phyloP scores from a whole-genome alignment of 2,329 filamentous ascomycete species.

The Fusarium duplospermum region DNA sequence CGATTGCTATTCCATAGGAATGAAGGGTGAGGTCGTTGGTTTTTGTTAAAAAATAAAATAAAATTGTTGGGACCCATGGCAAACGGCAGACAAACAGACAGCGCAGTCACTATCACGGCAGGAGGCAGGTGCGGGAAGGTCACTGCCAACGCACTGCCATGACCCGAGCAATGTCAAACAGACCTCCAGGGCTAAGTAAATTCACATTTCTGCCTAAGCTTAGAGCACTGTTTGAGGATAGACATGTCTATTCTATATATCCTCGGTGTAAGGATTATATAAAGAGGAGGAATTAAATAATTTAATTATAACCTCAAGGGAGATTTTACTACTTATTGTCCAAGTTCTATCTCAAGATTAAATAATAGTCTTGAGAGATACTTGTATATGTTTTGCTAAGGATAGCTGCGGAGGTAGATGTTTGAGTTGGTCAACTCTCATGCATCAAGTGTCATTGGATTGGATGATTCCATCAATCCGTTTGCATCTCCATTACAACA shows the following conservation, averaged over 20 bases:
- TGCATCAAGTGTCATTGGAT: neutral
- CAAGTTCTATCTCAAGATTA: neutral
- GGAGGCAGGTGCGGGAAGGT: neutral
- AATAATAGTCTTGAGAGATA: neutral
- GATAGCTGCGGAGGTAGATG: neutral
- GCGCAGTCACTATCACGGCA: neutral
- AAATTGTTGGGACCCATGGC: neutral
- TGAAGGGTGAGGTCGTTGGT: neutral
- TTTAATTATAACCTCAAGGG: neutral
- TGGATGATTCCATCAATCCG: neutral
- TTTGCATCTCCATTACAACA: neutral
- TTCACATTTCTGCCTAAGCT: neutral
- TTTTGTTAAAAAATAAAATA: too few relatives aligned
- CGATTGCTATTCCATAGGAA: neutral
- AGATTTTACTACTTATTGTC: neutral
- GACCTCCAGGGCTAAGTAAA: neutral
- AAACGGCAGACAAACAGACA: slow-evolving; percentile 8
- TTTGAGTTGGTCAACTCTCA: neutral
- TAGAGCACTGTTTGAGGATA: neutral
- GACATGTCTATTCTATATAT: neutral
- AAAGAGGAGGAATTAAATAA: neutral
- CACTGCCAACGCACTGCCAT: neutral
- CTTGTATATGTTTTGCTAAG: neutral
- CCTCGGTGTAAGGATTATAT: neutral
- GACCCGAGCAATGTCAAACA: slow-evolving; percentile 10